These are phyloP conservation scores for Amoeboaphelidium protococcarum DNA, from an alignment of 371 early-diverging fungal species.

Conservation along the genomic window DNA sequence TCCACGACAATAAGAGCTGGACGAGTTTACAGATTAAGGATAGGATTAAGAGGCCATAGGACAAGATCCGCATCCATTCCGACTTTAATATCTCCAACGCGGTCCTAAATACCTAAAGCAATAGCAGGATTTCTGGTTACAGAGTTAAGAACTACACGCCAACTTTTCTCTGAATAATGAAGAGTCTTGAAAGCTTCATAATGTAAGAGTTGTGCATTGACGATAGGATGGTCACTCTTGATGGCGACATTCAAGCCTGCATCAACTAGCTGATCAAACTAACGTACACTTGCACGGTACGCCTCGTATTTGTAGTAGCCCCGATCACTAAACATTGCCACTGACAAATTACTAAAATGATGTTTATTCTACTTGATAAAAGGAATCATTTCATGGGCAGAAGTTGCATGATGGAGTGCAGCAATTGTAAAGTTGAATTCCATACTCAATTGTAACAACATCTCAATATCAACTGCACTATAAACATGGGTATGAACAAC, in stretches of 20 bases:
- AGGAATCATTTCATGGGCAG: neutral
- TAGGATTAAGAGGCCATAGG: conserved; percentile 11
- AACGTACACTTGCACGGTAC: conserved; percentile 29
- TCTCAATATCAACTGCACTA: conserved; percentile 34
- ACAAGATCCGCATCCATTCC: conserved; percentile 63
- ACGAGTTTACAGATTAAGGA: conserved; percentile 34
- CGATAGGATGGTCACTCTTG: conserved; percentile 56
- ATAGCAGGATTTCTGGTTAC: conserved; percentile 50
- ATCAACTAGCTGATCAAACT: conserved; percentile 29
- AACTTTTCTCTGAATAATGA: conserved; percentile 43
- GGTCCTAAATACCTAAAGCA: conserved; percentile 31
- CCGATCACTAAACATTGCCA: neutral
- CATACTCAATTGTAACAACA: conserved; percentile 36
- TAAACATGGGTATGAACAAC: conserved; percentile 39
- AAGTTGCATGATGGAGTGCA: conserved; percentile 45
- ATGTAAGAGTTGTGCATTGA: conserved; percentile 28
- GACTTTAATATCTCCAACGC: conserved; percentile 31
- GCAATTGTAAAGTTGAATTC: conserved; percentile 45
- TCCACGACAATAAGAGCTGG: conserved; percentile 48
- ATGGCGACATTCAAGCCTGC: conserved; percentile 47
- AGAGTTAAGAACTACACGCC: conserved; percentile 27
- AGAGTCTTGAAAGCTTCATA: conserved; percentile 49
- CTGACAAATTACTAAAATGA: neutral
- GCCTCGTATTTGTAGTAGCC: conserved; percentile 51
- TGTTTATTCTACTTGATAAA: neutral